Evolutionary conservation across 306 rosid species (phyloP).

Genomic region (Quillaja saponaria): DNA sequence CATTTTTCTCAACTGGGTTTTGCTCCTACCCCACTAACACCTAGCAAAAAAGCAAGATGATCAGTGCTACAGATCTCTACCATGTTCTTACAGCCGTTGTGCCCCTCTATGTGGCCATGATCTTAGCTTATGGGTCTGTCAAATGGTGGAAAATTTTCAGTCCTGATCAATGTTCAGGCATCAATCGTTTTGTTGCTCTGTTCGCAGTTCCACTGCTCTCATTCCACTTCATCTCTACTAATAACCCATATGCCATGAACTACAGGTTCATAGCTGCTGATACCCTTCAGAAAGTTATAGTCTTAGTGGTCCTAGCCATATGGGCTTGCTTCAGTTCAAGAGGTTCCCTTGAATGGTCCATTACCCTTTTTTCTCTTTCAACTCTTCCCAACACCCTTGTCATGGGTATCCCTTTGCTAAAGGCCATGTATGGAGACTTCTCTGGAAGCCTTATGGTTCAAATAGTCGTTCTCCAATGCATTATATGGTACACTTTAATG

Average conservation of each 20-base stretch:
- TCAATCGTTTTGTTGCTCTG: constrained; percentile 84
- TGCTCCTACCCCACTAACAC: background rate
- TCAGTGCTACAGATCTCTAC: constrained; percentile 59
- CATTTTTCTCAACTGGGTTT: background rate
- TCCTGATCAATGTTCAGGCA: constrained; percentile 86
- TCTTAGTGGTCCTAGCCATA: constrained; percentile 43
- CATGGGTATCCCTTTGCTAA: constrained; percentile 78
- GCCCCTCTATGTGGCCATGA: constrained; percentile 85
- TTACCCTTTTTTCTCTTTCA: constrained; percentile 77
- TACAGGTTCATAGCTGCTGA: constrained; percentile 76
- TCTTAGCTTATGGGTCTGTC: constrained; percentile 79
- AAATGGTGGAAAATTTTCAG: constrained; percentile 91
- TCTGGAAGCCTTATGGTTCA: constrained; percentile 74
- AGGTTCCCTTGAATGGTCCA: constrained; percentile 77
- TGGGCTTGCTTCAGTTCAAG: constrained; percentile 59
- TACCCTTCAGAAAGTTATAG: constrained; percentile 60
- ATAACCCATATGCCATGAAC: constrained; percentile 81
- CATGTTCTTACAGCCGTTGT: constrained; percentile 85
- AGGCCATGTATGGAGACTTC: constrained; percentile 74
- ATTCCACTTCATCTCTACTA: constrained; percentile 81
- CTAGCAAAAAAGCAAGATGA: constrained; percentile 42
- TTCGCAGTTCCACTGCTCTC: constrained; percentile 86
- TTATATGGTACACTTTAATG: constrained; percentile 82
- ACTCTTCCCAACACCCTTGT: constrained; percentile 81
- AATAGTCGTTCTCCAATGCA: constrained; percentile 78